These are phyloP conservation scores for Gypsophila paniculata DNA, from an alignment of 179 eudicot genomes.

Conservation along the genomic window DNA sequence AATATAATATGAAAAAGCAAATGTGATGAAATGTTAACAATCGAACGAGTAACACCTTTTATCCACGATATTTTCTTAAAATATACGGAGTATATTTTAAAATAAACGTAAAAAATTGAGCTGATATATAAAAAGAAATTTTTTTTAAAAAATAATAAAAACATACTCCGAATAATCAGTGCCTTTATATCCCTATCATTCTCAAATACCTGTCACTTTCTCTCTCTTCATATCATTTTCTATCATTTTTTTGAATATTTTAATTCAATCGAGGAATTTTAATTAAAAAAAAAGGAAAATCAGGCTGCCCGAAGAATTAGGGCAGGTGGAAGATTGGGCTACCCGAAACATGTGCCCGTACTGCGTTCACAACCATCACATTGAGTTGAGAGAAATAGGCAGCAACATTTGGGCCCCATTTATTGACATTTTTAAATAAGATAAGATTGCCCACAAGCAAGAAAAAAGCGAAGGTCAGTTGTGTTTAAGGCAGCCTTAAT, in stretches of 20 bases:
- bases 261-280: constrained; percentile 30
- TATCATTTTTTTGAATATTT: constrained; percentile 23
- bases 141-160: constrained; percentile 19
- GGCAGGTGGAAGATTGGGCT: constrained; percentile 34
- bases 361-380: too few relatives aligned
- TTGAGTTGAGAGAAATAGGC: not conserved
- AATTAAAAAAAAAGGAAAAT: constrained; percentile 31
- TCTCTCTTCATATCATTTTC: constrained; percentile 24
- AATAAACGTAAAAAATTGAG: too few relatives aligned
- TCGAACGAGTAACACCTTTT: too few relatives aligned
- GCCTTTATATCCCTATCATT: not conserved
- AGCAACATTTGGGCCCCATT: not conserved
- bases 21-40: too few relatives aligned
- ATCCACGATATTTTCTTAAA: too few relatives aligned
- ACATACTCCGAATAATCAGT: constrained; percentile 37
- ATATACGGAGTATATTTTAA: too few relatives aligned
- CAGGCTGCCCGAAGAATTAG: constrained; percentile 36
- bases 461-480: too few relatives aligned
- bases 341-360: constrained; percentile 26
- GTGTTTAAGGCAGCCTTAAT: too few relatives aligned
- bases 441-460: too few relatives aligned
- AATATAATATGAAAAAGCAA: too few relatives aligned
- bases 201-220: constrained; percentile 13
- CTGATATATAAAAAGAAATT: too few relatives aligned
- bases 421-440: too few relatives aligned